Evolutionary conservation across 495 filamentous ascomycete genomes (phyloP).

Genomic region (Hyaloscypha bicolor): DNA sequence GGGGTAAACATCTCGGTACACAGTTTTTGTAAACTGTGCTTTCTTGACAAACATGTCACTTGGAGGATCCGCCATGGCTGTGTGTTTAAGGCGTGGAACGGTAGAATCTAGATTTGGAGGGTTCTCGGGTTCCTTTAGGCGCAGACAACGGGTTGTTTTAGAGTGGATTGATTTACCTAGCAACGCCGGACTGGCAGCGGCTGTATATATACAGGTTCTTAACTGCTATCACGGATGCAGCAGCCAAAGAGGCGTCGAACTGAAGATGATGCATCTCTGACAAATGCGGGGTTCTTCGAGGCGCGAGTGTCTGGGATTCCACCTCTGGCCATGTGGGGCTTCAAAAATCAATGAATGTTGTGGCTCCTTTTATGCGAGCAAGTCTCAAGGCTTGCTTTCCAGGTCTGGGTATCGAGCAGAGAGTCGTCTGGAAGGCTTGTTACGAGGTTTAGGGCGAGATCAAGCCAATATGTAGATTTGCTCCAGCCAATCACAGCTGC

Average conservation of each 20-base stretch:
- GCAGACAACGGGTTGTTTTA: neutral
- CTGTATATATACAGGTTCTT: neutral
- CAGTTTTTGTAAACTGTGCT: conserved; percentile 36
- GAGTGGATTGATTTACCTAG: neutral
- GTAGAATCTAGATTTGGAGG: neutral
- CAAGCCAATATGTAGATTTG: too few species aligned
- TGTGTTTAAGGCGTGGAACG: neutral
- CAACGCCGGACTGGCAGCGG: neutral
- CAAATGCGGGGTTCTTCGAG: neutral
- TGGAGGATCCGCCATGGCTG: neutral
- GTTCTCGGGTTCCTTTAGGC: neutral
- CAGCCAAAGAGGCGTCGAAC: neutral
- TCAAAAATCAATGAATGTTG: too few species aligned
- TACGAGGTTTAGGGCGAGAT: neutral
- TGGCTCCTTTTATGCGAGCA: neutral
- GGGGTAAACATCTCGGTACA: conserved; percentile 47
- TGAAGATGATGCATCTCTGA: neutral
- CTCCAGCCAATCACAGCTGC: neutral
- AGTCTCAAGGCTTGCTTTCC: neutral
- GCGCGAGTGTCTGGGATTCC: neutral
- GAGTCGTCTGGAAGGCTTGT: neutral
- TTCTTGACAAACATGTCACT: conserved; percentile 10
- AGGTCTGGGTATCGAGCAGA: neutral
- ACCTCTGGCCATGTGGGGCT: neutral
- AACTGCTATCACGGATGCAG: neutral